These are phyloP conservation scores for Rhododendron mucronatum DNA, from an alignment of 148 eudicot genomes.

Conservation along the genomic window DNA sequence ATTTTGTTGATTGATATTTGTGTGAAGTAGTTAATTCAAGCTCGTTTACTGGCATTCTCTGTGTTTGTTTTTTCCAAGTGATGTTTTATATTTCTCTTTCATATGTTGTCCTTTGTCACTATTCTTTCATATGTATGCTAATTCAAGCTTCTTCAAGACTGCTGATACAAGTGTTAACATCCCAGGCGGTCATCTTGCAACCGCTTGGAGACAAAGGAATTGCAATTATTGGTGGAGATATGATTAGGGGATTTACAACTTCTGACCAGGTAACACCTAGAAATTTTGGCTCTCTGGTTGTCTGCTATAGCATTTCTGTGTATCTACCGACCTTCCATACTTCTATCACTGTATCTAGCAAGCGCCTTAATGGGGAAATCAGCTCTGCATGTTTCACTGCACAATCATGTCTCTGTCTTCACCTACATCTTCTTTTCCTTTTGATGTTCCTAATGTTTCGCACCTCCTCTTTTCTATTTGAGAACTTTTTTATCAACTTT, in stretches of 20 bases:
- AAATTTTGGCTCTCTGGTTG: background rate
- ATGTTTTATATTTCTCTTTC: background rate
- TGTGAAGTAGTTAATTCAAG: background rate
- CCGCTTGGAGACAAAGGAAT: constrained; percentile 82
- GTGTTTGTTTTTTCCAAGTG: background rate
- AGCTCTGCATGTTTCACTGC: background rate
- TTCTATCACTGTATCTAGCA: background rate
- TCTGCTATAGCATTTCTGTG: background rate
- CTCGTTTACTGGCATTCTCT: background rate
- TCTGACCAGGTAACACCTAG: constrained; percentile 69
- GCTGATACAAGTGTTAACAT: constrained; percentile 13
- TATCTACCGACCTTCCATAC: background rate
- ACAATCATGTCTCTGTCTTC: background rate
- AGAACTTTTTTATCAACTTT: background rate
- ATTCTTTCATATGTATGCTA: background rate
- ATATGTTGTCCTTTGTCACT: background rate
- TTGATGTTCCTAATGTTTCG: background rate
- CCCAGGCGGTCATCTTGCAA: constrained; percentile 88
- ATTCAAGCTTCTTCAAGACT: background rate
- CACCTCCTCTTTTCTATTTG: background rate
- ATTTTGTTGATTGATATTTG: background rate
- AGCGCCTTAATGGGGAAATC: background rate
- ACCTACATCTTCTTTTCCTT: background rate
- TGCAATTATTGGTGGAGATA: constrained; percentile 83
- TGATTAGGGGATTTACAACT: constrained; percentile 76